Evolutionary conservation across 495 filamentous ascomycete species (phyloP).

Genomic region (Usnea hakonensis): DNA sequence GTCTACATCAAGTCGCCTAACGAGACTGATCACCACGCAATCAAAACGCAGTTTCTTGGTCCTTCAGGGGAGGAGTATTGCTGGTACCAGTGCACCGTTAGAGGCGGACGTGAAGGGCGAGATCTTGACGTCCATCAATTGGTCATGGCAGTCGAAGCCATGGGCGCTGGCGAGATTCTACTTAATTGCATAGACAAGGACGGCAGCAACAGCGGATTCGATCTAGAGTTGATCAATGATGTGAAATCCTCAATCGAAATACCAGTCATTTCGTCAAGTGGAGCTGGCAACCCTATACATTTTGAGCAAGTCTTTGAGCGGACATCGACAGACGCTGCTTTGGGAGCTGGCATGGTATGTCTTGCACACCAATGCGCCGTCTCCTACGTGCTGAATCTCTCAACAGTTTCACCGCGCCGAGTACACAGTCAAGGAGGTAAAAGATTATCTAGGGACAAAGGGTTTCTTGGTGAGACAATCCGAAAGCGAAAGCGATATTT

Average conservation of each 20-base stretch:
- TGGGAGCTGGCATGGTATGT: conserved; percentile 88
- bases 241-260: conserved; percentile 81
- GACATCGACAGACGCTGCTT: conserved; percentile 82
- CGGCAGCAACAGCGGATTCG: conserved; percentile 90
- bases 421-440: conserved; percentile 93
- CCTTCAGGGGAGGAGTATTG: conserved; percentile 73
- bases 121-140: conserved; percentile 88
- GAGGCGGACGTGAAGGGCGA: conserved; percentile 82
- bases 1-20: conserved; percentile 70
- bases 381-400: background rate
- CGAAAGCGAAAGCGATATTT: conserved; percentile 19
- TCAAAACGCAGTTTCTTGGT: conserved; percentile 62
- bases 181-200: conserved; percentile 98
- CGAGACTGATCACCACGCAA: conserved; percentile 69
- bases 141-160: conserved; percentile 81
- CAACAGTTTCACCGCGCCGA: conserved; percentile 81
- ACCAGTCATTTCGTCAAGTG: conserved; percentile 91
- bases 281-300: conserved; percentile 81
- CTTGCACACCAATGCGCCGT: conserved; percentile 4
- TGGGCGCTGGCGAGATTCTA: conserved; percentile 91
- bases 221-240: conserved; percentile 79
- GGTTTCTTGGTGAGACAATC: conserved; percentile 69
- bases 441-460: conserved; percentile 63
- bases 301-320: conserved; percentile 84
- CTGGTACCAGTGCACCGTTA: conserved; percentile 98